phyloP scores from a whole-genome alignment of 306 rosid genomes.

The Fragaria iinumae region DNA sequence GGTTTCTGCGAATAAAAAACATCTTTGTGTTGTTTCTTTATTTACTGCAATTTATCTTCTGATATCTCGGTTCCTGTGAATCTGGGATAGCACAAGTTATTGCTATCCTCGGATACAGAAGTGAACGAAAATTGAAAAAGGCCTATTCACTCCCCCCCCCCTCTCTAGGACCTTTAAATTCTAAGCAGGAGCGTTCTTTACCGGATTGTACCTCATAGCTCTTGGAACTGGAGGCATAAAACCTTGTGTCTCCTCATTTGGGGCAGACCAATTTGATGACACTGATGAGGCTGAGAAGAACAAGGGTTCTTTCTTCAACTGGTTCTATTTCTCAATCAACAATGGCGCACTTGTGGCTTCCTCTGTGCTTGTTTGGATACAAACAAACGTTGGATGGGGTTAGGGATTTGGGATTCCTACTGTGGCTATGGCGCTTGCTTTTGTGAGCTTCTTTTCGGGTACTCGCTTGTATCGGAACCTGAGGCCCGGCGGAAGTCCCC shows the following conservation, averaged over 20 bases:
- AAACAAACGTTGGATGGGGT: slow-evolving; percentile 29
- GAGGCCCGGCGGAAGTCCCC: slow-evolving; percentile 31
- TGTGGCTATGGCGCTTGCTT: slow-evolving; percentile 29
- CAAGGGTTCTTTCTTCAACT: slow-evolving; percentile 25
- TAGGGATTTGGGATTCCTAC: slow-evolving; percentile 32
- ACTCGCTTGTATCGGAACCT: slow-evolving; percentile 25
- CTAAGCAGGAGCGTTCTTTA: slow-evolving; percentile 21
- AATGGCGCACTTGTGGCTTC: slow-evolving; percentile 29
- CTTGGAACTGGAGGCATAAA: slow-evolving; percentile 26
- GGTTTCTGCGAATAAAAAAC: too few species aligned
- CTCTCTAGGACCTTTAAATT: too few species aligned
- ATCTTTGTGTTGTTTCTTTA: too few species aligned
- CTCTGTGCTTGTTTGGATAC: slow-evolving; percentile 30
- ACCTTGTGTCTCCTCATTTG: slow-evolving; percentile 26
- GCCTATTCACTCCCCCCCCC: too few species aligned
- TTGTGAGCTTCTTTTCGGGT: slow-evolving; percentile 23
- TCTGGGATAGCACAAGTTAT: too few species aligned
- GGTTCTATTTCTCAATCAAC: slow-evolving; percentile 28
- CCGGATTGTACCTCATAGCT: slow-evolving; percentile 26
- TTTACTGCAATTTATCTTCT: too few species aligned
- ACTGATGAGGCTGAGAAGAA: slow-evolving; percentile 16
- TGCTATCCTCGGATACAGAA: too few species aligned
- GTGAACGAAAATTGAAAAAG: too few species aligned
- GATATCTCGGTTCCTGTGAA: too few species aligned
- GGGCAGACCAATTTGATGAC: slow-evolving; percentile 30